Evolutionary conservation across 139 green algal genomes (phyloP).

Genomic region (Trebouxia sp.): DNA sequence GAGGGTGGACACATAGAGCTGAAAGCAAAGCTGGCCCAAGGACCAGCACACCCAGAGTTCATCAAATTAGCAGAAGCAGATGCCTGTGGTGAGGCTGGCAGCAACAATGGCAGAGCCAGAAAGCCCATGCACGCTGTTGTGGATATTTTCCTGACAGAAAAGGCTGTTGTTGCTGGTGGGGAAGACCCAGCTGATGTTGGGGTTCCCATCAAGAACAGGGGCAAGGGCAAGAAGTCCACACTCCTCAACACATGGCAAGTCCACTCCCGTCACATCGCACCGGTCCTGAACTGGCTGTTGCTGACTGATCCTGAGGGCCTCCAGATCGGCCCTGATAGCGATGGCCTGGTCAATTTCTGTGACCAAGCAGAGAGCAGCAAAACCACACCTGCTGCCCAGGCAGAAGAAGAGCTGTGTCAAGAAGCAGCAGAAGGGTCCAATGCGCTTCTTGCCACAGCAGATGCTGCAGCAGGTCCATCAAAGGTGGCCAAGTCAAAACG

Average conservation of each 20-base stretch:
- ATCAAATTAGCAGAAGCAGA: too few relatives aligned
- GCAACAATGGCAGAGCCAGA: too few relatives aligned
- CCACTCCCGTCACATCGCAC: neutral
- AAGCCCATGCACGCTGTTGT: neutral
- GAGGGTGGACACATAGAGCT: neutral
- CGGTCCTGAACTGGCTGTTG: slow-evolving; percentile 35
- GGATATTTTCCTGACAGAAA: slow-evolving; percentile 3
- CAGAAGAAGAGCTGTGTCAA: neutral
- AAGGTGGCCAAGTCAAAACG: neutral
- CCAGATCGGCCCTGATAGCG: slow-evolving; percentile 51
- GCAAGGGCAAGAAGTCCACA: slow-evolving; percentile 17
- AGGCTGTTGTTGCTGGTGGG: slow-evolving; percentile 30
- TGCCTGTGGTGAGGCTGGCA: too few relatives aligned
- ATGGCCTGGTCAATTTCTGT: slow-evolving; percentile 54
- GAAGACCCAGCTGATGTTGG: neutral
- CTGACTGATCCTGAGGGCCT: slow-evolving; percentile 42
- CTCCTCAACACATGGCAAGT: neutral
- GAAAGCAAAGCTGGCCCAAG: neutral
- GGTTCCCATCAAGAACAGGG: neutral
- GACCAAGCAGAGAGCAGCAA: slow-evolving; percentile 11
- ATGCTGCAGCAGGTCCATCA: neutral
- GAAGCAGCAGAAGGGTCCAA: neutral
- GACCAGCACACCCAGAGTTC: neutral
- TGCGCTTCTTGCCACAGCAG: neutral
- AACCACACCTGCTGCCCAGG: neutral